Evolutionary conservation across 202 grass and related monocot species (phyloP).

Genomic region (Thinopyrum obtusiflorum): DNA sequence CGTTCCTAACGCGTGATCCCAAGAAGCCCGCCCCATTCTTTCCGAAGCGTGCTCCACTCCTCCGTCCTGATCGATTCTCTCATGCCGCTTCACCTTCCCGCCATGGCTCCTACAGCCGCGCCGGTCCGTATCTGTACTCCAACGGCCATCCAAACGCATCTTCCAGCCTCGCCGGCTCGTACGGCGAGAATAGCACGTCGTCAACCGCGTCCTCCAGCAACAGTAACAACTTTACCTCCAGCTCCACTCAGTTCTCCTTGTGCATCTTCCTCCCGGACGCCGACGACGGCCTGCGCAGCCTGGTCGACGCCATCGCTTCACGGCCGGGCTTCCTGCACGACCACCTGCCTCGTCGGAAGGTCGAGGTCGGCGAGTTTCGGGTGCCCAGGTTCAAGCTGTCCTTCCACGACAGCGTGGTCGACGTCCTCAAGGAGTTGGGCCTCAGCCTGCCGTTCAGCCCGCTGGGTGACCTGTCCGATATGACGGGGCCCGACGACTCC

Average conservation of each 20-base stretch:
- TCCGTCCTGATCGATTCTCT: neutral
- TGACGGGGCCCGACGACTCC: neutral
- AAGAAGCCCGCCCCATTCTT: neutral
- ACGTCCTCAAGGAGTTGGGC: neutral
- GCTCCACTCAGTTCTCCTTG: neutral
- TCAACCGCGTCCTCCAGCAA: neutral
- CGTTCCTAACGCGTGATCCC: neutral
- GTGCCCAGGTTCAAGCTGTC: neutral
- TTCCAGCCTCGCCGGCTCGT: no score
- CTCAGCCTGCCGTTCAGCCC: neutral
- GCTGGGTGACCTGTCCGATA: neutral
- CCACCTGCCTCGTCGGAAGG: neutral
- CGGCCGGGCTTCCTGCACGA: neutral
- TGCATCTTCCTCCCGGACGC: conserved; percentile 8
- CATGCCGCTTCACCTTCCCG: neutral
- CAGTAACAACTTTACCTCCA: neutral
- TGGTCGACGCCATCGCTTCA: neutral
- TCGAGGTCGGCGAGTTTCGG: neutral
- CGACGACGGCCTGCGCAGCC: neutral
- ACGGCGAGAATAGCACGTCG: no score
- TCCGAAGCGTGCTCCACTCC: neutral
- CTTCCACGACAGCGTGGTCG: neutral
- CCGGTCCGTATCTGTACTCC: no score
- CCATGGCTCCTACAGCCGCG: neutral
- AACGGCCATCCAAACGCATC: no score